Conservation (phyloP, 768 basidiomycete species). For the Cystobasidiopsis lactophilus region DNA sequence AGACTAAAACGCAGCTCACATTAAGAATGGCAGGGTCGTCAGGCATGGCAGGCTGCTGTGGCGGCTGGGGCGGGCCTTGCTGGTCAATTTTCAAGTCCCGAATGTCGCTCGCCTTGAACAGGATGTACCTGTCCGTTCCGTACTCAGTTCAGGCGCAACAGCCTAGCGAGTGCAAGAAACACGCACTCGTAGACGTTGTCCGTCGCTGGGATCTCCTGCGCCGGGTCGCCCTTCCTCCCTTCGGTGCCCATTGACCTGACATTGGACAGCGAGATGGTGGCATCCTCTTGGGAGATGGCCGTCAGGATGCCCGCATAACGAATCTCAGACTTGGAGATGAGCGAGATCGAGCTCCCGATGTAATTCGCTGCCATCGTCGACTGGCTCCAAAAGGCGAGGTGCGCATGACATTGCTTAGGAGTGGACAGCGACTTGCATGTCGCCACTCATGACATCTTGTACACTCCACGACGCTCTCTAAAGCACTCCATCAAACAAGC, state of each 20-base stretch:
- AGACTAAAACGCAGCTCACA: constrained; percentile 7
- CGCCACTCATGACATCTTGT: no score
- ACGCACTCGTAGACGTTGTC: constrained; percentile 19
- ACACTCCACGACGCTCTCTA: no score
- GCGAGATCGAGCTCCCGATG: constrained; percentile 1
- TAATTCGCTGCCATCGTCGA: no score
- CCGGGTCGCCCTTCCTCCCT: constrained; percentile 16
- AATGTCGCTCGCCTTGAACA: constrained; percentile 22
- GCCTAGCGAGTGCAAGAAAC: not conserved
- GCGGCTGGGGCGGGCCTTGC: constrained; percentile 8
- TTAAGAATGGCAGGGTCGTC: constrained; percentile 11
- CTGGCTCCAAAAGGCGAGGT: no score
- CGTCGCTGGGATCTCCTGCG: constrained; percentile 13
- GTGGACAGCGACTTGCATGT: no score
- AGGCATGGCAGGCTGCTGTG: constrained; percentile 3
- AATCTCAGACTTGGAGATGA: constrained; percentile 12
- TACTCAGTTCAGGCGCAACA: not conserved
- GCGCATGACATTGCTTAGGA: no score
- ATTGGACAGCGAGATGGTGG: constrained; percentile 16
- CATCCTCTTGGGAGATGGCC: constrained; percentile 18
- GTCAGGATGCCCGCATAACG: constrained; percentile 14
- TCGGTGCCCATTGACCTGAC: constrained; percentile 20
- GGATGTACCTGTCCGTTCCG: constrained; percentile 11
- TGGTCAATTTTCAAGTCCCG: constrained; percentile 23
- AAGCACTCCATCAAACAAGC: no score